phyloP scores from a whole-genome alignment of 495 filamentous ascomycete genomes.

The Aspergillus bridgeri region DNA sequence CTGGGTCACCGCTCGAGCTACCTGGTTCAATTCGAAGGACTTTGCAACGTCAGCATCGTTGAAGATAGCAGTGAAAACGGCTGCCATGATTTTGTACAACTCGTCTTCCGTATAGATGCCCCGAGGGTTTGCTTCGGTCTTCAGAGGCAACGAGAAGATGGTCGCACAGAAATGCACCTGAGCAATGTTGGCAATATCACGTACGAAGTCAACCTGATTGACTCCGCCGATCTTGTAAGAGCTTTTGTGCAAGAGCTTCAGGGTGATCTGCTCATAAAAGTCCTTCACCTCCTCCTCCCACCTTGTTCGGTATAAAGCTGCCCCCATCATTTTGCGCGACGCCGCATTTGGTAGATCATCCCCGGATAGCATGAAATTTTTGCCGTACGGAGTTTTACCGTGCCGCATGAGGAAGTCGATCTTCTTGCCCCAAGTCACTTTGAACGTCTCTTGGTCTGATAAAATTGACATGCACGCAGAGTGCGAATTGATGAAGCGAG shows the following conservation, averaged over 20 bases:
- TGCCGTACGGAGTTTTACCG: constrained; percentile 38
- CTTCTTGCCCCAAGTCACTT: constrained; percentile 53
- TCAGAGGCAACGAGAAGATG: constrained; percentile 62
- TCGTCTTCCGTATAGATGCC: constrained; percentile 57
- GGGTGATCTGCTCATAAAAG: constrained; percentile 53
- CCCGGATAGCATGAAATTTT: constrained; percentile 54
- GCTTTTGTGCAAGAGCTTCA: constrained; percentile 47
- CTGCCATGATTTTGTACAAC: constrained; percentile 55
- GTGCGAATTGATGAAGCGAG: constrained; percentile 46
- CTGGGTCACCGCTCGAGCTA: constrained; percentile 49
- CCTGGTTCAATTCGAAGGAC: constrained; percentile 58
- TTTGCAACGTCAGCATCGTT: constrained; percentile 63
- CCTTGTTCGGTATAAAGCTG: constrained; percentile 46
- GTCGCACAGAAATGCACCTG: constrained; percentile 58
- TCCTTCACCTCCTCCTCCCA: constrained; percentile 49
- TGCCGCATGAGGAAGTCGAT: constrained; percentile 49
- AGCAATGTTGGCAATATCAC: constrained; percentile 59
- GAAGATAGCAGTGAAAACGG: constrained; percentile 61
- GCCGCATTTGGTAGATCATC: constrained; percentile 44
- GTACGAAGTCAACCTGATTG: constrained; percentile 61
- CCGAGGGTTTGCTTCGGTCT: constrained; percentile 55
- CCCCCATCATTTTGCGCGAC: constrained; percentile 46
- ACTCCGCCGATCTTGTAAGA: constrained; percentile 48
- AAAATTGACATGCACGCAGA: constrained; percentile 47
- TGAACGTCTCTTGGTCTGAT: constrained; percentile 48